These are phyloP conservation scores for Hysterium pulicare DNA, from an alignment of 2,329 filamentous ascomycete genomes.

Conservation along the genomic window DNA sequence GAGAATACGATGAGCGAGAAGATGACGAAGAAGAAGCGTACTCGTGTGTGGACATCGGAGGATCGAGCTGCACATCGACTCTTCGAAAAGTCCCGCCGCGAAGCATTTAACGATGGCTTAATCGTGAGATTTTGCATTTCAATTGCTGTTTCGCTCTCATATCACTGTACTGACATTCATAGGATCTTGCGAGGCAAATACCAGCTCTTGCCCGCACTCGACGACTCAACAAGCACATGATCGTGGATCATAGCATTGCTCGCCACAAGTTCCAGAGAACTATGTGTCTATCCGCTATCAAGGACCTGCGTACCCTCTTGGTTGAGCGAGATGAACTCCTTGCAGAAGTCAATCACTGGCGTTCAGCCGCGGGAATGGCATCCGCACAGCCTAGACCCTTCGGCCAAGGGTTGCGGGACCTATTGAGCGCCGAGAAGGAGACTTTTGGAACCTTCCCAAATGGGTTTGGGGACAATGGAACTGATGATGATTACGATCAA, in stretches of 20 bases:
- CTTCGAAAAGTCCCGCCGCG: conserved; percentile 19
- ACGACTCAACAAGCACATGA: conserved; percentile 20
- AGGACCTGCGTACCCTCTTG: conserved; percentile 12
- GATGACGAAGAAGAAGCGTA: conserved; percentile 15
- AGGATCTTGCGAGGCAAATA: conserved; percentile 20
- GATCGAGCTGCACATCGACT: conserved; percentile 20
- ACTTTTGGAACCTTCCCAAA: conserved; percentile 16
- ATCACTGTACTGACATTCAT: background rate
- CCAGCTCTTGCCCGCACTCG: conserved; percentile 12
- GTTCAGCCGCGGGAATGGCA: conserved; percentile 4
- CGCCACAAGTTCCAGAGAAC: conserved; percentile 12
- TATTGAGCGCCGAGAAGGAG: conserved; percentile 13
- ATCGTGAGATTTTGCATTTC: conserved; percentile 11
- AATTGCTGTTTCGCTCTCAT: background rate
- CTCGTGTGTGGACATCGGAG: conserved; percentile 17
- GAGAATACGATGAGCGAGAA: no score
- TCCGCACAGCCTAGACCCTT: conserved; percentile 7
- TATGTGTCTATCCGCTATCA: conserved; percentile 8
- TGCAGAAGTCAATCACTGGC: conserved; percentile 14
- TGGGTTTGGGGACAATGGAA: conserved; percentile 18
- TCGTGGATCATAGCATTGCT: conserved; percentile 18
- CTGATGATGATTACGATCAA: conserved; percentile 9
- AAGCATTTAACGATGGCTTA: conserved; percentile 19
- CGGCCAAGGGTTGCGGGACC: conserved; percentile 4
- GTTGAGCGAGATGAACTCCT: conserved; percentile 16